Percentiles rank a stretch among this genome's conserved stretches.
Conservation (phyloP, 441 rosid genomes). For the Eutrema salsugineum region DNA sequence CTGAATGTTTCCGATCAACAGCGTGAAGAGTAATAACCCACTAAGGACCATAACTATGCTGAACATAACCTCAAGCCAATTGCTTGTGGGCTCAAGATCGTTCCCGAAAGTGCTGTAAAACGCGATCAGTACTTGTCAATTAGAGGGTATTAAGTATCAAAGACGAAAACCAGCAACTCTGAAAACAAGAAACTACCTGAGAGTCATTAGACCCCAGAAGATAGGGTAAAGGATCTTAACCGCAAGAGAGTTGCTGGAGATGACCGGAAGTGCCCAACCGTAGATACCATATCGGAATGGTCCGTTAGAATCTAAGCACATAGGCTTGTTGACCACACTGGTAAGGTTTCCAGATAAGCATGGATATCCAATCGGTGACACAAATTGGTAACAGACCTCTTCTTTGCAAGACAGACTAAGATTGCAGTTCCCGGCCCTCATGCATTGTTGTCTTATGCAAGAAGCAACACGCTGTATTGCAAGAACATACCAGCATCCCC, state of each 20-base stretch:
- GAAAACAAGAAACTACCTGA: conserved; percentile 36
- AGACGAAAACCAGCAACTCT: neutral
- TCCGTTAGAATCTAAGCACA: conserved; percentile 56
- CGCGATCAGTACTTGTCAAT: neutral
- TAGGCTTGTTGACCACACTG: conserved; percentile 30
- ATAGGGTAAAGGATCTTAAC: conserved; percentile 67
- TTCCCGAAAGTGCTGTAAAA: conserved; percentile 59
- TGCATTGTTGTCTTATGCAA: conserved; percentile 55
- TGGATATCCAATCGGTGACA: conserved; percentile 36
- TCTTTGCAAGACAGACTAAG: conserved; percentile 44
- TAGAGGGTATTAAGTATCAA: neutral
- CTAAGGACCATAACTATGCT: conserved; percentile 61
- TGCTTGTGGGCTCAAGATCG: conserved; percentile 60
- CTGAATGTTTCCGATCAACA: conserved; percentile 77
- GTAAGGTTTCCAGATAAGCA: conserved; percentile 39
- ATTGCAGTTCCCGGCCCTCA: conserved; percentile 36
- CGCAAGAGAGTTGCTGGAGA: conserved; percentile 60
- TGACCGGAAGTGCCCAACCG: conserved; percentile 51
- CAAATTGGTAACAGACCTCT: conserved; percentile 39
- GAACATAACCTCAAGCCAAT: conserved; percentile 55
- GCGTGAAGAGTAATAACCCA: conserved; percentile 66
- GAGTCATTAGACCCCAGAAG: conserved; percentile 74
- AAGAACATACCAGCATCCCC: conserved; percentile 88
- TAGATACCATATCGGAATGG: conserved; percentile 63
- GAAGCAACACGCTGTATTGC: conserved; percentile 59